These are phyloP conservation scores for Agrocybe praecox DNA, from an alignment of 768 basidiomycete species.

Conservation along the genomic window DNA sequence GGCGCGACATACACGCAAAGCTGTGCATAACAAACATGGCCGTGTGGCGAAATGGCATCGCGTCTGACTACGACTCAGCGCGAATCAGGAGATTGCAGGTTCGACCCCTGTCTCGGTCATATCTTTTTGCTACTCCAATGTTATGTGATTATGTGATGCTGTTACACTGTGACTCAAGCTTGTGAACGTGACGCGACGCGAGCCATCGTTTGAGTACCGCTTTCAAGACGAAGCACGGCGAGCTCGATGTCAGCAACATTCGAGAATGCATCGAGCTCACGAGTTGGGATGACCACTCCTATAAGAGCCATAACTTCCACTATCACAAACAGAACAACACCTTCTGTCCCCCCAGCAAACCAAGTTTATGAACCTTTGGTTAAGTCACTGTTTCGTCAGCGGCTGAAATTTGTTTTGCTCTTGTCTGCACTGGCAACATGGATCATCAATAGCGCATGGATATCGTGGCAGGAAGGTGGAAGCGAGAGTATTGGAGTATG, in stretches of 20 bases:
- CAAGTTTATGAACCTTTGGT: slow-evolving; percentile 68
- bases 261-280: slow-evolving; percentile 19
- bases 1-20: no score
- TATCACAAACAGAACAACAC: slow-evolving; percentile 49
- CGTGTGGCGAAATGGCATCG: slow-evolving; percentile 94
- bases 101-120: slow-evolving; percentile 89
- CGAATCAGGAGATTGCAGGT: slow-evolving; percentile 90
- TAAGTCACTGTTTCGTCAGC: slow-evolving; percentile 61
- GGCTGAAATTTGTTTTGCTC: slow-evolving; percentile 58
- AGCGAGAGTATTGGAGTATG: slow-evolving; percentile 27
- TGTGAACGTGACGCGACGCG: slow-evolving; percentile 15
- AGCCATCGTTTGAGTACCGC: slow-evolving; percentile 2
- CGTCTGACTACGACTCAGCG: slow-evolving; percentile 77
- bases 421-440: slow-evolving; percentile 53
- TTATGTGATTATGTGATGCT: no score
- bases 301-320: slow-evolving; percentile 52
- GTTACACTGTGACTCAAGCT: background rate
- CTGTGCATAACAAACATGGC: slow-evolving; percentile 34
- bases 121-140: background rate
- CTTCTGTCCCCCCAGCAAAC: slow-evolving; percentile 56
- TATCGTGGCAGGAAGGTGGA: slow-evolving; percentile 46
- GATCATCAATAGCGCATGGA: slow-evolving; percentile 40
- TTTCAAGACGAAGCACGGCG: background rate
- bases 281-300: slow-evolving; percentile 29
- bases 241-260: slow-evolving; percentile 25